Evolutionary conservation across 345 rosid species (phyloP).

Genomic region (Citrus australasica): DNA sequence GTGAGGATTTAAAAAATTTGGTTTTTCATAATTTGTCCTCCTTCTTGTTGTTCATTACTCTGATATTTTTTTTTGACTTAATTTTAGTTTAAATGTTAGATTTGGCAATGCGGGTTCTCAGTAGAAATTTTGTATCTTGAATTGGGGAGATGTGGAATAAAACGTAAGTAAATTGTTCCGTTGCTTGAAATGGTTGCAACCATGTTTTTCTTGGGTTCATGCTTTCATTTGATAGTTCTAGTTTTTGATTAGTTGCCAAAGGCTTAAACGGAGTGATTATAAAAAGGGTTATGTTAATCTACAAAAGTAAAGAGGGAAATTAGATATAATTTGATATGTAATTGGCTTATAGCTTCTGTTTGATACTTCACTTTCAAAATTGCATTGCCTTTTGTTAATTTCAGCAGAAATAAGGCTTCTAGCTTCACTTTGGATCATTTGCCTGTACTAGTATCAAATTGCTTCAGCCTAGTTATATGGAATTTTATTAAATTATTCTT

Average conservation of each 20-base stretch:
- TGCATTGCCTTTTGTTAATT: background rate
- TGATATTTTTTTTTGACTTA: background rate
- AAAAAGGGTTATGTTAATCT: background rate
- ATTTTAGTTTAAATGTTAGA: conserved; percentile 2
- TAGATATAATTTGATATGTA: background rate
- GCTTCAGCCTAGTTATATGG: background rate
- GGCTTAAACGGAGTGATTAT: background rate
- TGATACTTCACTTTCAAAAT: background rate
- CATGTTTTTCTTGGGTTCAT: background rate
- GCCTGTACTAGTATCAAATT: background rate
- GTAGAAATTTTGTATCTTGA: conserved; percentile 17
- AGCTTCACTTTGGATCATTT: background rate
- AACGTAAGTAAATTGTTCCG: conserved; percentile 5
- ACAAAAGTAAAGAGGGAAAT: background rate
- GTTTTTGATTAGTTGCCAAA: background rate
- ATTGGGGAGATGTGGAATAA: conserved; percentile 8
- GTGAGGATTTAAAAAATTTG: background rate
- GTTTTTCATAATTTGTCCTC: background rate
- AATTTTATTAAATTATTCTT: background rate
- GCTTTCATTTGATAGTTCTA: background rate
- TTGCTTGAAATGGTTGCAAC: background rate
- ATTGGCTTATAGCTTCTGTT: background rate
- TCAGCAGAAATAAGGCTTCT: background rate
- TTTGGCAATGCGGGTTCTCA: background rate
- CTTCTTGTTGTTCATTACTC: conserved; percentile 1